Evolutionary conservation across 495 filamentous ascomycete species (phyloP).

Genomic region (Massariosphaeria phaeospora): DNA sequence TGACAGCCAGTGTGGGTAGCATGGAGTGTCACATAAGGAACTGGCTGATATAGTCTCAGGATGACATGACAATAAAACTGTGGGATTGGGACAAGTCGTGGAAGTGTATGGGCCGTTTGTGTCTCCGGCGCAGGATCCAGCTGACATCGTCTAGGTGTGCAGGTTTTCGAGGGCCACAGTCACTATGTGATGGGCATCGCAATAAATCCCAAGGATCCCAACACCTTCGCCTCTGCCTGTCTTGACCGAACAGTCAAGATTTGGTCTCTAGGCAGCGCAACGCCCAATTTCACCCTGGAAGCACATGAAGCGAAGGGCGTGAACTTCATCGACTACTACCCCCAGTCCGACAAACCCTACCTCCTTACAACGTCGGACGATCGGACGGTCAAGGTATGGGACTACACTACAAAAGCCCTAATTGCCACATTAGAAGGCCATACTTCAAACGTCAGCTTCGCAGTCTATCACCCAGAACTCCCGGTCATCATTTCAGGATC

Average conservation of each 20-base stretch:
- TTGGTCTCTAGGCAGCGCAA: conserved; percentile 86
- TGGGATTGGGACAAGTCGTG: conserved; percentile 99
- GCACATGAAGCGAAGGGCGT: conserved; percentile 98
- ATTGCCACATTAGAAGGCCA: conserved; percentile 97
- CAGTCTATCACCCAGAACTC: conserved; percentile 94
- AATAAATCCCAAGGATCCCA: conserved; percentile 99
- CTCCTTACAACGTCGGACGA: conserved; percentile 95
- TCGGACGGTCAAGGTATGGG: conserved; percentile 72
- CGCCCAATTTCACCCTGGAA: conserved; percentile 92
- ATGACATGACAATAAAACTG: conserved; percentile 99
- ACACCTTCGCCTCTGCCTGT: conserved; percentile 95
- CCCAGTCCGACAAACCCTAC: conserved; percentile 93
- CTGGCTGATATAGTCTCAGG: conserved; percentile 45
- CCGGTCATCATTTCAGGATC: conserved; percentile 98
- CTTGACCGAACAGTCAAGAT: conserved; percentile 97
- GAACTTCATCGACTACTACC: conserved; percentile 97
- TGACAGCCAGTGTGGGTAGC: conserved; percentile 61
- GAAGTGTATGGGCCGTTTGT: conserved; percentile 72
- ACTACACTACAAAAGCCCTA: conserved; percentile 95
- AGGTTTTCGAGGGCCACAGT: conserved; percentile 96
- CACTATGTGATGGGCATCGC: conserved; percentile 99
- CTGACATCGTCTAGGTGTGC: conserved; percentile 48
- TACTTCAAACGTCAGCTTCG: conserved; percentile 98
- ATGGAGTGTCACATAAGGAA: background rate
- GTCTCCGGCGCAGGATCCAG: no score